Evolutionary conservation across 2,329 filamentous ascomycete species (phyloP).

Genomic region (Neonectria hederae): DNA sequence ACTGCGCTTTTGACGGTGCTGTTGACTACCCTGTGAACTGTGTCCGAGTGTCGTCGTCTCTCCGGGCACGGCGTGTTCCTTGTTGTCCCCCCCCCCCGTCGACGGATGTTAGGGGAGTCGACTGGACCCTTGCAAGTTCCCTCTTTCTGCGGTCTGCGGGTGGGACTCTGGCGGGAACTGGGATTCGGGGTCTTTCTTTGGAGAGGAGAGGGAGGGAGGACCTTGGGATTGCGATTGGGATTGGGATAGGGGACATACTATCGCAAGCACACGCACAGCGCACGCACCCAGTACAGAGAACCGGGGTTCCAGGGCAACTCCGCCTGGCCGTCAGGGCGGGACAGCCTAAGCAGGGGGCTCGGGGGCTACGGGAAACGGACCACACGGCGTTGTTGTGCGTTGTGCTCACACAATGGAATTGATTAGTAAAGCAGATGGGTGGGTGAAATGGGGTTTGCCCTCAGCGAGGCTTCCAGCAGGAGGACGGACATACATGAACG

Average conservation of each 20-base stretch:
- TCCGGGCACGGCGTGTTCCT: background rate
- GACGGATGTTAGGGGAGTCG: background rate
- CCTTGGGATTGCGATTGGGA: slow-evolving; percentile 4
- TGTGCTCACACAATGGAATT: background rate
- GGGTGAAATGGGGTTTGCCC: slow-evolving; percentile 2
- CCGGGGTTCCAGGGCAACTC: background rate
- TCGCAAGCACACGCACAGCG: too few relatives aligned
- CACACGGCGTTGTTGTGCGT: background rate
- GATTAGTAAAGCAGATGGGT: background rate
- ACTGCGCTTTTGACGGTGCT: too few relatives aligned
- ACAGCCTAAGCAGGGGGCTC: background rate
- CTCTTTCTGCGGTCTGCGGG: background rate
- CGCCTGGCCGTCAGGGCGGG: background rate
- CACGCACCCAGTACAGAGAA: too few relatives aligned
- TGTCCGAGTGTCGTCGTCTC: background rate
- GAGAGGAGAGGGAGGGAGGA: slow-evolving; percentile 17
- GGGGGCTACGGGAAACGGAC: slow-evolving; percentile 13
- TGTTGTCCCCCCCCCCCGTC: background rate
- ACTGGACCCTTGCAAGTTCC: slow-evolving; percentile 15
- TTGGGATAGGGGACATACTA: background rate
- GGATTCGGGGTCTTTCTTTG: slow-evolving; percentile 24
- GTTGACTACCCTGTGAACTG: background rate
- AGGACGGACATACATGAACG: background rate
- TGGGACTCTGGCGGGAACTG: slow-evolving; percentile 11
- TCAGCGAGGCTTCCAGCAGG: background rate